These are phyloP conservation scores for Yamadazyma phyllophila DNA, from an alignment of 805 yeast species.

Conservation along the genomic window DNA sequence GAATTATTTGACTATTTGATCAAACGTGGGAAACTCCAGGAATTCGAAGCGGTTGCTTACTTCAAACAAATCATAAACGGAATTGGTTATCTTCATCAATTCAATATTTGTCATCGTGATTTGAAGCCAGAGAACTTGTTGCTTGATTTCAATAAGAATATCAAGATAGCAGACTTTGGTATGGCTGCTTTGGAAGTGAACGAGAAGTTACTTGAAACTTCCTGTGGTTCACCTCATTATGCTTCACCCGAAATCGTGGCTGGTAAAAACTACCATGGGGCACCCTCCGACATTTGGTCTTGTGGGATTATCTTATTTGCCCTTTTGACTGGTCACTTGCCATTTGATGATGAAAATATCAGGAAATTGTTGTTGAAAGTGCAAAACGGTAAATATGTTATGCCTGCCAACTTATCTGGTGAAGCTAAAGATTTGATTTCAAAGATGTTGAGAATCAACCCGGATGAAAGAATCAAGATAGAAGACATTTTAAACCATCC, in stretches of 20 bases:
- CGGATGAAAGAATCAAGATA: conserved; percentile 74
- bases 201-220: conserved; percentile 81
- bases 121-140: conserved; percentile 78
- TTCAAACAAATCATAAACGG: conserved; percentile 85
- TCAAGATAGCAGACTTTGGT: conserved; percentile 97
- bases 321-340: conserved; percentile 87
- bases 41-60: conserved; percentile 84
- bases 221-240: conserved; percentile 98
- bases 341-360: conserved; percentile 95
- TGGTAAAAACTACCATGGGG: conserved; percentile 93
- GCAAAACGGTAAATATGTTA: conserved; percentile 80
- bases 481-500: conserved; percentile 80
- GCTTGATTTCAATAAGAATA: conserved; percentile 79
- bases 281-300: conserved; percentile 97
- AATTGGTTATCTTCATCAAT: conserved; percentile 78
- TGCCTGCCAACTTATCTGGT: conserved; percentile 73
- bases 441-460: conserved; percentile 80
- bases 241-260: conserved; percentile 98
- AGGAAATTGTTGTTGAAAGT: conserved; percentile 84
- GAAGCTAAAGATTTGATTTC: conserved; percentile 88
- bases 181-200: conserved; percentile 95
- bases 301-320: conserved; percentile 96
- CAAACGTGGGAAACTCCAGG: conserved; percentile 84
- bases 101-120: conserved; percentile 87
- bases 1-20: conserved; percentile 91